Evolutionary conservation across 768 basidiomycete species (phyloP), one percentile per base, ranked within the genome.

Genomic region (Leucocoprinus leucothites): DNA sequence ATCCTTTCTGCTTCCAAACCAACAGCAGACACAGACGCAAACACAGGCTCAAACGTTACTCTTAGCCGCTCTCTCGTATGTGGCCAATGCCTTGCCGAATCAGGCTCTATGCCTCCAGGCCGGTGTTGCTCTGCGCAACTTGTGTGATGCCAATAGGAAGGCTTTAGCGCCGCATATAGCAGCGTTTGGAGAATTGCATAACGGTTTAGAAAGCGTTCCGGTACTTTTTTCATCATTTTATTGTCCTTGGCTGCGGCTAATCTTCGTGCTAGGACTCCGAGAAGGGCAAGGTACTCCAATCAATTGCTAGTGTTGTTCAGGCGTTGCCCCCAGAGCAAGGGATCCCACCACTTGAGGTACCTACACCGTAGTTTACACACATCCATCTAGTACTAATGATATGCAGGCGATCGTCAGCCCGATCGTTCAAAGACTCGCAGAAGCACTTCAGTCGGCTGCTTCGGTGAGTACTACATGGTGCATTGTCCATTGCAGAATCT

Each of bases 261-360:
- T 52, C 13, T 38, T 13, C 38, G 21, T 26, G 16, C 47, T 35
- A 90, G 86, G 89, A 91, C 61, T 83, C 86, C 19, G 94, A 96
- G 69, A 90, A 89, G 70, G 82, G 84, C 61, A 97, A 95, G 69
- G 91, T 97, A 1, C 73, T 97, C 43, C 90, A 97, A 65, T 91
- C 89, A 0, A 95, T 98, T 49, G 85, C 92, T 1, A 96, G 94
- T 59, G 92, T 98, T 2, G 89, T 97, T 28, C 91, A 97, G 63
- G 95, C 94, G 0, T 69, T 98, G 47, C 87, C 91, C 0, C 85
- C 91, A 0, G 74, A 74, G 40, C 87, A 93, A 41, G 89, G 83
- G 53, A 86, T 96, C 24, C 78, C 83, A 0, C 89, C 93, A 0
- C 78, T 95, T 21, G 82, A 87, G 71, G 89, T 88, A 48, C 35